phyloP scores from a whole-genome alignment of 371 early-diverging fungal species.

The Blakeslea trispora region DNA sequence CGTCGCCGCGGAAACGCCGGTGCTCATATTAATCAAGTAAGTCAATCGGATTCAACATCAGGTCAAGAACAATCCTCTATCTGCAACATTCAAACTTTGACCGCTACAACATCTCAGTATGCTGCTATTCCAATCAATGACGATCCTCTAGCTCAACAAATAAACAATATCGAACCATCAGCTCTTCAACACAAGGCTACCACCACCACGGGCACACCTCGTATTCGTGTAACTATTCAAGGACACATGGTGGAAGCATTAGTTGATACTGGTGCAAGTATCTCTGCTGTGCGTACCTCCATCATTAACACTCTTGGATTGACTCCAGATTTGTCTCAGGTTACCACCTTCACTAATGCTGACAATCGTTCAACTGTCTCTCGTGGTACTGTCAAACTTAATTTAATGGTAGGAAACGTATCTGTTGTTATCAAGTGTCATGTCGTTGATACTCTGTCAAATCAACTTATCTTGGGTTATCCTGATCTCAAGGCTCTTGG shows the following conservation, averaged over 20 bases:
- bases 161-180: not conserved
- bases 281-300: not conserved
- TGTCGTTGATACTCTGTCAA: constrained; percentile 4
- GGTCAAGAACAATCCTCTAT: not conserved
- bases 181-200: not conserved
- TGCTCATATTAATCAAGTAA: not conserved
- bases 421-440: constrained; percentile 1
- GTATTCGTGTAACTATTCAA: not conserved
- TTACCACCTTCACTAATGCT: constrained; percentile 8
- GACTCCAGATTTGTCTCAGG: not conserved
- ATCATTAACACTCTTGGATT: not conserved
- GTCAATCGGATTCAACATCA: not conserved
- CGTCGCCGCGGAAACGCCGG: not conserved
- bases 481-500: constrained; percentile 1
- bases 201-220: not conserved
- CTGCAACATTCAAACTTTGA: not conserved
- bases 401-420: not conserved
- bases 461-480: constrained; percentile 12
- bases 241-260: constrained; percentile 1
- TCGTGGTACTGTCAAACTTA: constrained; percentile 3
- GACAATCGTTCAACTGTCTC: constrained; percentile 3
- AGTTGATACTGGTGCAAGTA: constrained; percentile 11
- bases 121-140: constrained; percentile 13
- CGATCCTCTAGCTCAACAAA: constrained; percentile 2
- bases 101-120: constrained; percentile 1